Evolutionary conservation across 768 basidiomycete genomes (phyloP), one percentile per base, ranked within the genome.

Genomic region (Amanita thiersii): DNA sequence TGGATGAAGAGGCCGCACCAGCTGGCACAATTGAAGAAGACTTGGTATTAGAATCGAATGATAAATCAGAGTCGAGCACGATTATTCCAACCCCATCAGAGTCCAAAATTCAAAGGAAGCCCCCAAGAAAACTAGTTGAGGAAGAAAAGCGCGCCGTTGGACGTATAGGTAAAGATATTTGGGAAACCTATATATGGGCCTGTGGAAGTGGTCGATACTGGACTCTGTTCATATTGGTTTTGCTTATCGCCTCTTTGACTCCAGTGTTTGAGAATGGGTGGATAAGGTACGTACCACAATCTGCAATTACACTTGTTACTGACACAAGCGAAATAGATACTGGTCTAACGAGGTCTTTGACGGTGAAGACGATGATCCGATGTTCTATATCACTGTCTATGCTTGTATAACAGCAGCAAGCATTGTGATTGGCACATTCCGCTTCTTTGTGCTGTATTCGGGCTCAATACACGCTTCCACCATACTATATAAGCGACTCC

Each of bases 101-200:
- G 14, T 47, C 53, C n/a, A 61, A 60, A 37, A 46, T 55, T 26
- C 57, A 62, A 35, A 57, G 55, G 47, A 65, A 65, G 42, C 53
- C 59, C 1, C 84, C 90, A 0, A 70, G 88, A 26, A 93, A 92
- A 56, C 66, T 90, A 30, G 64, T 89, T 12, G 87, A 90, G 50
- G 81, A 84, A 48, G 81, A 84, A 54, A 71, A 68, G 47, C 68
- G 81, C 6, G 81, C 77, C 2, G 70, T 73, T 26, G 81, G 81
- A 2, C 66, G 75, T 33, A 79, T 84, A 36, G 57, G 68, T 21
- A 56, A 61, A 44, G 67, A 70, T 18, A 71, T 83, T n/a, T 84
- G 81, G 81, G 48, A 52, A 40, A 59, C 58, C 2, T 65, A 64
- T 33, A 50, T 64, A 30, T 53, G 53, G 52, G 61, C 60, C 18